A percentile compares a stretch with the other conserved stretches of the same genome.
Evolutionary conservation across 169 alveolate genomes (phyloP).

Genomic region (Cryptosporidium xiaoi): DNA sequence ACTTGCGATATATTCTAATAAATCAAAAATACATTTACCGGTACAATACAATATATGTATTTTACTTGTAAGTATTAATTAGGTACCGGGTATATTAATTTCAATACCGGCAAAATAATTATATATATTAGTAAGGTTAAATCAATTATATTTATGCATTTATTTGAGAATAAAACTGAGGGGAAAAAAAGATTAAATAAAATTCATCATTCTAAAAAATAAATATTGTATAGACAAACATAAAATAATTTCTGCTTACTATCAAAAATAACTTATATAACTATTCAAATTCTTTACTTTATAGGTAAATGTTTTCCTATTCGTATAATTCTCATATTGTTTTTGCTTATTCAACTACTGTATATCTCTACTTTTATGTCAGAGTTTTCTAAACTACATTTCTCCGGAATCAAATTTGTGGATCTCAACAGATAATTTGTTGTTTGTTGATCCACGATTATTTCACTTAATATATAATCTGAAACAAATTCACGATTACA

Average conservation of each 20-base stretch:
- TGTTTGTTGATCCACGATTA: slow-evolving; percentile 19
- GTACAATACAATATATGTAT: neutral
- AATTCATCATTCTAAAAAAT: too few species aligned
- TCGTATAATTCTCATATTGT: too few species aligned
- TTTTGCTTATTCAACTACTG: neutral
- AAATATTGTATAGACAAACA: neutral
- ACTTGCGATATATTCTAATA: too few species aligned
- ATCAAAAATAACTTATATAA: neutral
- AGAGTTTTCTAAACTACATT: slow-evolving; percentile 58
- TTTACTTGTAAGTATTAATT: neutral
- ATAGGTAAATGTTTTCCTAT: too few species aligned
- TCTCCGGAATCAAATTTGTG: slow-evolving; percentile 28
- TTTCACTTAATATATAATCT: slow-evolving; percentile 11
- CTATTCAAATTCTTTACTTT: neutral
- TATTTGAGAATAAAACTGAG: neutral
- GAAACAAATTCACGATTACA: slow-evolving; percentile 57
- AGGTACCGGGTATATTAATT: neutral
- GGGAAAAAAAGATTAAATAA: too few species aligned
- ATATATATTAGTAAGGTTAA: neutral
- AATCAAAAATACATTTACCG: neutral
- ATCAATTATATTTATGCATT: neutral
- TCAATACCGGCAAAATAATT: neutral
- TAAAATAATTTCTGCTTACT: neutral
- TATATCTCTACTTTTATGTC: slow-evolving; percentile 42
- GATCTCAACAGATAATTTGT: slow-evolving; percentile 51